Evolutionary conservation across 2,329 filamentous ascomycete species (phyloP).

Genomic region (Microsporum audouinii): DNA sequence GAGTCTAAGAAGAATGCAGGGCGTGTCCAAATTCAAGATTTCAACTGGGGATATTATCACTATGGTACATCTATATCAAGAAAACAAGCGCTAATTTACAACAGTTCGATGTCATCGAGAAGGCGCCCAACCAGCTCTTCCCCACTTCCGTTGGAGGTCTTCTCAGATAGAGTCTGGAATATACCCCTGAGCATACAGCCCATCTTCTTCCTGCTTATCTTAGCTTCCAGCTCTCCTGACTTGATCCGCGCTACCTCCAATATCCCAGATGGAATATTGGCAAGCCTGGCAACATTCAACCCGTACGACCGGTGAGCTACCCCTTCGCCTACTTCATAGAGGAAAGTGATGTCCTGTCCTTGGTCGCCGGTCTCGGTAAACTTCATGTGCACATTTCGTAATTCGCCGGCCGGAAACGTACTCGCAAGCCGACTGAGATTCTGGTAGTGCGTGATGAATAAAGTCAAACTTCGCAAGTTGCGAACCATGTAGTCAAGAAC

Average conservation of each 20-base stretch:
- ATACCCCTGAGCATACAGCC: constrained; percentile 27
- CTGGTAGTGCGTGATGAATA: constrained; percentile 99
- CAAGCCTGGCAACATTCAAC: constrained; percentile 79
- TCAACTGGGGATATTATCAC: neutral
- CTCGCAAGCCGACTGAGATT: constrained; percentile 63
- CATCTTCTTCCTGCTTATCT: constrained; percentile 54
- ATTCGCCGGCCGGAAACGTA: constrained; percentile 51
- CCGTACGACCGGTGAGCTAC: constrained; percentile 92
- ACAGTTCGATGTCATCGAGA: constrained; percentile 34
- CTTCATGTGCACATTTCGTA: constrained; percentile 89
- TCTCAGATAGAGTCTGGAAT: constrained; percentile 9
- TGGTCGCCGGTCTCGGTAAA: constrained; percentile 51
- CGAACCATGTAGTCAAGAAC: constrained; percentile 76
- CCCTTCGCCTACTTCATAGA: constrained; percentile 85
- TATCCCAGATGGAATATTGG: constrained; percentile 64
- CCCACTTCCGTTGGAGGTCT: constrained; percentile 13
- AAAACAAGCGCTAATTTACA: constrained; percentile 19
- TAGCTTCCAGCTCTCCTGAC: constrained; percentile 67
- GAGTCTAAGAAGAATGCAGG: neutral
- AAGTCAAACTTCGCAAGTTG: constrained; percentile 61
- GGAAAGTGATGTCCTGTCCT: constrained; percentile 69
- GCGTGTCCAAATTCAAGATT: neutral
- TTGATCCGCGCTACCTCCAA: constrained; percentile 70
- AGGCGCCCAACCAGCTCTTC: constrained; percentile 23
- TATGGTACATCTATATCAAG: constrained; percentile 3